Evolutionary conservation across 225 moss, liverwort and hornwort genomes (phyloP).

Genomic region (Physcomitrium patens): DNA sequence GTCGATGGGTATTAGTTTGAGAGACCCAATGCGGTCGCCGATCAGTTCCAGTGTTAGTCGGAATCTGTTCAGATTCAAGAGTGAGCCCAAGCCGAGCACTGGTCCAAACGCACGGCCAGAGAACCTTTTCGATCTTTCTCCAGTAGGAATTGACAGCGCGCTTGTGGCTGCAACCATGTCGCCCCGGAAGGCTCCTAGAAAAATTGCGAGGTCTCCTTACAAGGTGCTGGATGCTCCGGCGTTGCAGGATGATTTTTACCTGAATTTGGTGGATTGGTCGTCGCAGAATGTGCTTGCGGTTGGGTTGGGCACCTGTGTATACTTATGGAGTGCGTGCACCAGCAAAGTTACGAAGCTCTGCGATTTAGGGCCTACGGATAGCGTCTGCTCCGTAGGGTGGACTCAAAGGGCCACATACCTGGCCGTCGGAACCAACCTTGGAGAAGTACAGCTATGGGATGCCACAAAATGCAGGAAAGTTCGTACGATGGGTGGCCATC

Average conservation of each 20-base stretch:
- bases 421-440: conserved; percentile 88
- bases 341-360: conserved; percentile 99
- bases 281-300: conserved; percentile 96
- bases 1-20: conserved; percentile 52
- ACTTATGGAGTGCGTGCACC: conserved; percentile 96
- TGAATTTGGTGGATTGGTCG: conserved; percentile 99
- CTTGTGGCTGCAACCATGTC: conserved; percentile 67
- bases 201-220: conserved; percentile 97
- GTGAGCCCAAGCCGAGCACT: conserved; percentile 53
- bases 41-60: conserved; percentile 66
- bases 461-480: conserved; percentile 86
- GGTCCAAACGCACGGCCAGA: conserved; percentile 58
- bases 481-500: conserved; percentile 89
- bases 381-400: conserved; percentile 96
- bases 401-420: conserved; percentile 94
- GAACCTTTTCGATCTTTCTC: conserved; percentile 66
- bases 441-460: conserved; percentile 99
- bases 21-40: conserved; percentile 79
- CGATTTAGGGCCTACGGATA: conserved; percentile 83
- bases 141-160: conserved; percentile 62
- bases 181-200: conserved; percentile 83
- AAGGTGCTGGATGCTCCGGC: conserved; percentile 98
- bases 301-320: conserved; percentile 94
- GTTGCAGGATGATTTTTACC: conserved; percentile 95
- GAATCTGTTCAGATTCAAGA: conserved; percentile 94